phyloP scores from a whole-genome alignment of 257 asterid genomes.

The Avicennia marina region DNA sequence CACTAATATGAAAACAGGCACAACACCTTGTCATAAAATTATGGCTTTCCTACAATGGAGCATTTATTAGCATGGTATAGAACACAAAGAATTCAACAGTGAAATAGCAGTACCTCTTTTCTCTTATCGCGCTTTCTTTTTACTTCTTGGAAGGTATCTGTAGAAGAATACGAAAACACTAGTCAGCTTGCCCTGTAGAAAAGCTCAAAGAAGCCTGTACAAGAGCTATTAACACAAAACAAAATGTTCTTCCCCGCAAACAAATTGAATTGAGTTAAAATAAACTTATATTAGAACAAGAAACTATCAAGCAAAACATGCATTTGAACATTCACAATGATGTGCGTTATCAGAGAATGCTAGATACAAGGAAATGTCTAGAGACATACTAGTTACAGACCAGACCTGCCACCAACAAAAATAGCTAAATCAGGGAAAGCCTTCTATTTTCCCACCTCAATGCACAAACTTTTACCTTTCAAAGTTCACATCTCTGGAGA shows the following conservation, averaged over 20 bases:
- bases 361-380: slow-evolving; percentile 8
- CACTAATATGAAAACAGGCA: neutral
- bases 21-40: neutral
- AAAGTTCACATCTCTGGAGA: neutral
- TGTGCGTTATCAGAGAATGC: slow-evolving; percentile 13
- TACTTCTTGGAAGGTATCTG: slow-evolving; percentile 93
- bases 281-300: neutral
- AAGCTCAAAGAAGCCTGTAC: slow-evolving; percentile 8
- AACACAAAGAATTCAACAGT: neutral
- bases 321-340: too few species aligned
- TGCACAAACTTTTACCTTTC: slow-evolving; percentile 4
- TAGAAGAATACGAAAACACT: slow-evolving; percentile 18
- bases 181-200: slow-evolving; percentile 20
- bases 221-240: neutral
- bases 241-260: slow-evolving; percentile 6
- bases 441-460: neutral
- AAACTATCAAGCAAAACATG: slow-evolving; percentile 1
- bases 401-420: neutral
- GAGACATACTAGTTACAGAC: neutral
- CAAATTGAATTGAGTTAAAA: neutral
- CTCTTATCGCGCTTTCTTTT: slow-evolving; percentile 70
- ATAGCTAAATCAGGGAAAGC: neutral
- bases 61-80: neutral
- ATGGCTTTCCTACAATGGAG: neutral
- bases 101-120: slow-evolving; percentile 59